Conservation (phyloP, 352 stramenopile species). For the Phytophthora fragariae region DNA sequence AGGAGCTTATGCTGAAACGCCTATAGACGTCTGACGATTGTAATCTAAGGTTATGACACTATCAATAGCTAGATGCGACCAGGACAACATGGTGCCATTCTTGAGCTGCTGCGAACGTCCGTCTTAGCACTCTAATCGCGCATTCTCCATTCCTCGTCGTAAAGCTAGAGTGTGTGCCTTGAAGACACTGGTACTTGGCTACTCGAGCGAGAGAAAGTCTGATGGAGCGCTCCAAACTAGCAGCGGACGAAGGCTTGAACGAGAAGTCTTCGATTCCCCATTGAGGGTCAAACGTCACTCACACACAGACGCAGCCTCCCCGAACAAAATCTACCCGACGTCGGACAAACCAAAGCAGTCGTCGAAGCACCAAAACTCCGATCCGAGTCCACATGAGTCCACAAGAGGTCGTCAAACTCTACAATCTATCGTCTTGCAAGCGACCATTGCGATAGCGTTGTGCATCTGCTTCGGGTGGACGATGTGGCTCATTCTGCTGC, state of each 20-base stretch:
- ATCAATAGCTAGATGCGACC: too few species aligned
- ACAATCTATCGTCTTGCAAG: background rate
- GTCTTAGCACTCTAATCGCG: too few species aligned
- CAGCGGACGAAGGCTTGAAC: background rate
- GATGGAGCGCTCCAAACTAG: background rate
- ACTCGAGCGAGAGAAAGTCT: background rate
- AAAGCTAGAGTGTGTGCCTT: too few species aligned
- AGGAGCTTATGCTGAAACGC: too few species aligned
- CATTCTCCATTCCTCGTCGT: too few species aligned
- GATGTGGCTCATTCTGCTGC: constrained; percentile 32
- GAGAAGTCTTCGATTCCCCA: background rate
- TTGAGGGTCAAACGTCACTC: background rate
- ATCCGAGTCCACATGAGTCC: background rate
- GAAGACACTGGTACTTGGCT: too few species aligned
- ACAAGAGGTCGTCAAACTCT: too few species aligned
- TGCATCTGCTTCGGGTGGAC: constrained; percentile 28
- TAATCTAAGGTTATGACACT: too few species aligned
- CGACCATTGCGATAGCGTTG: constrained; percentile 1
- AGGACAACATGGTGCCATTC: too few species aligned
- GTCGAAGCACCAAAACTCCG: background rate
- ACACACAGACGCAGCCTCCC: too few species aligned
- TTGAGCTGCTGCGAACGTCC: too few species aligned
- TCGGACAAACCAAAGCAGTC: background rate
- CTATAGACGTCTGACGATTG: too few species aligned
- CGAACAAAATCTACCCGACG: background rate